These are phyloP conservation scores for Xylaria sp. DNA, from an alignment of 2,329 filamentous ascomycete species.

Conservation along the genomic window DNA sequence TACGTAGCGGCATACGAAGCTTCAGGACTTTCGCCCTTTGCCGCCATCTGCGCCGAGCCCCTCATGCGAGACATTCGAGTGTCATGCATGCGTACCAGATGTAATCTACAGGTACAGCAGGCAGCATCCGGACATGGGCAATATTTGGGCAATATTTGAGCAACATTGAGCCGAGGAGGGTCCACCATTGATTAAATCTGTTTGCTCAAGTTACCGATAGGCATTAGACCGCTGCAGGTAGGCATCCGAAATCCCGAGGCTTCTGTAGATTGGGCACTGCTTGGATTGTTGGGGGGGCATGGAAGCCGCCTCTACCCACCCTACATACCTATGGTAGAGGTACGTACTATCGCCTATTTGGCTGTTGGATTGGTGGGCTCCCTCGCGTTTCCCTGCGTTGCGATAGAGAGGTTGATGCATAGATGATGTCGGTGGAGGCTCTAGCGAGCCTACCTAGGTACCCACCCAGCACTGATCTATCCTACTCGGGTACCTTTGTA, in stretches of 20 bases:
- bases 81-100: conserved; percentile 4
- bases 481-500: no score
- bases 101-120: not conserved
- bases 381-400: no score
- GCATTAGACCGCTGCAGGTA: not conserved
- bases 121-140: no score
- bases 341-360: not conserved
- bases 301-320: conserved; percentile 20
- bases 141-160: no score
- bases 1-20: conserved; percentile 20
- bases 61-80: conserved; percentile 10
- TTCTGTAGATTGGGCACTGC: no score
- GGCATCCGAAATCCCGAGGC: no score
- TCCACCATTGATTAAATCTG: no score
- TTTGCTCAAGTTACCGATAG: not conserved
- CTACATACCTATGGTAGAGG: not conserved
- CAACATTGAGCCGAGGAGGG: not conserved
- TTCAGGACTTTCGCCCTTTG: conserved; percentile 3
- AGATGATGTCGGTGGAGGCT: not conserved
- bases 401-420: no score
- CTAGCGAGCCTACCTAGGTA: not conserved
- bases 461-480: not conserved
- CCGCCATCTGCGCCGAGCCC: conserved; percentile 25
- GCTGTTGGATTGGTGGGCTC: no score
- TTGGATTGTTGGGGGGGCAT: no score